Percentiles rank a stretch among this genome's conserved stretches.
Evolutionary conservation across 1,139 yeast genomes (phyloP).

Genomic region (Petasospora fabianii): DNA sequence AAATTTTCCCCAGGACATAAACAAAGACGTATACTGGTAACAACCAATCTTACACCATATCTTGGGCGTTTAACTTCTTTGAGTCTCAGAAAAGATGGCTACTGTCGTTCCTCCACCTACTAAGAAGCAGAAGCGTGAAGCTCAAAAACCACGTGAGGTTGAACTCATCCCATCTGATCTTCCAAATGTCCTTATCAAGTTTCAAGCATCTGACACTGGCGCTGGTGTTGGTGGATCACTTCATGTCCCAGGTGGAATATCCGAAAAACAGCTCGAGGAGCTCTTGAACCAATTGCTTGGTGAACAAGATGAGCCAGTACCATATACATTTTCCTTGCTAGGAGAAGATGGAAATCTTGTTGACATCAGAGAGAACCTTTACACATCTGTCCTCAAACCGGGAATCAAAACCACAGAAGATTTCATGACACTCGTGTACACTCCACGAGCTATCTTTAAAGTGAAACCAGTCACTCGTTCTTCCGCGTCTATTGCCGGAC

Average conservation of each 20-base stretch:
- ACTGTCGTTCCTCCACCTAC: conserved; percentile 93
- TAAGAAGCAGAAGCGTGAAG: conserved; percentile 79
- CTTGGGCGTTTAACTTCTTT: no score
- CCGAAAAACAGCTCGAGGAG: conserved; percentile 84
- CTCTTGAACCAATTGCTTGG: conserved; percentile 68
- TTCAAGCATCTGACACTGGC: conserved; percentile 95
- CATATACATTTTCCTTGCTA: conserved; percentile 76
- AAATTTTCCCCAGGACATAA: conserved; percentile 4
- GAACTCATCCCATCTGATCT: conserved; percentile 71
- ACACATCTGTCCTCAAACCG: conserved; percentile 78
- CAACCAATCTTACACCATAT: not conserved
- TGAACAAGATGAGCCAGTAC: conserved; percentile 77
- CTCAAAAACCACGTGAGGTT: conserved; percentile 77
- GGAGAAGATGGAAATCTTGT: conserved; percentile 48
- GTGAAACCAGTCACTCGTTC: conserved; percentile 91
- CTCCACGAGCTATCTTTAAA: conserved; percentile 93
- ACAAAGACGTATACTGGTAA: not conserved
- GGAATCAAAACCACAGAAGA: conserved; percentile 91
- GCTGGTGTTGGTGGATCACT: conserved; percentile 80
- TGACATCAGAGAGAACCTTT: conserved; percentile 76
- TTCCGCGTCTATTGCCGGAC: conserved; percentile 91
- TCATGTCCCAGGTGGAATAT: conserved; percentile 87
- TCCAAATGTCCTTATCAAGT: conserved; percentile 83
- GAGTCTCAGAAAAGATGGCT: conserved; percentile 78
- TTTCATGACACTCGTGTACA: conserved; percentile 81